Evolutionary conservation across 1,284 basidiomycete genomes (phyloP).

Genomic region (Vanrija pseudolonga): DNA sequence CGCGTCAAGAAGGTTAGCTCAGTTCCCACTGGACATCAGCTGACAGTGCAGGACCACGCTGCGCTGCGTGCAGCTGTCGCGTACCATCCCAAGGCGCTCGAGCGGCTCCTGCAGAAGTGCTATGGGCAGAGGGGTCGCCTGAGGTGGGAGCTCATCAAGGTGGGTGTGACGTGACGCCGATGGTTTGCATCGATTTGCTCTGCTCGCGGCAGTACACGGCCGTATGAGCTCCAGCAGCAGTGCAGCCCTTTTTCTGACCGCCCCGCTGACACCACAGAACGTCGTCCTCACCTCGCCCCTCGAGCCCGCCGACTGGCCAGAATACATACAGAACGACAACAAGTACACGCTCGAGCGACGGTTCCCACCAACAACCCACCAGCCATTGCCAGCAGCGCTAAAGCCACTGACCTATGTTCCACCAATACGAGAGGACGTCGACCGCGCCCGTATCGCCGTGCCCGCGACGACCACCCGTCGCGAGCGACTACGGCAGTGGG

Average conservation of each 20-base stretch:
- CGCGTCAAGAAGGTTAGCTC: background rate
- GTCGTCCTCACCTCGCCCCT: slow-evolving; percentile 6
- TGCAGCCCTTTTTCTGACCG: background rate
- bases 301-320: background rate
- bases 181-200: too few relatives aligned
- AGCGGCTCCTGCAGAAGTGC: slow-evolving; percentile 24
- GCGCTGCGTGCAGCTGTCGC: slow-evolving; percentile 34
- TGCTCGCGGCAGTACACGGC: too few relatives aligned
- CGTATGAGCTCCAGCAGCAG: too few relatives aligned
- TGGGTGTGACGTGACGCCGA: slow-evolving; percentile 9
- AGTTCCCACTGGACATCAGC: background rate
- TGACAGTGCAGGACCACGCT: slow-evolving; percentile 21
- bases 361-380: slow-evolving; percentile 6
- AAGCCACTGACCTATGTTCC: background rate
- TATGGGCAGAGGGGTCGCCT: slow-evolving; percentile 25
- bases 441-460: background rate
- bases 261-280: slow-evolving; percentile 8
- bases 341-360: background rate
- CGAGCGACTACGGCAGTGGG: background rate
- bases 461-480: background rate
- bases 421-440: background rate
- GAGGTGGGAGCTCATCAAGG: slow-evolving; percentile 26
- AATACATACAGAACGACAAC: background rate
- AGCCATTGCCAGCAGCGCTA: slow-evolving; percentile 7
- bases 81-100: slow-evolving; percentile 37